A percentile compares a stretch with the other conserved stretches of the same genome.
Conservation (phyloP, 768 basidiomycete species). For the Hysterangium stoloniferum region DNA sequence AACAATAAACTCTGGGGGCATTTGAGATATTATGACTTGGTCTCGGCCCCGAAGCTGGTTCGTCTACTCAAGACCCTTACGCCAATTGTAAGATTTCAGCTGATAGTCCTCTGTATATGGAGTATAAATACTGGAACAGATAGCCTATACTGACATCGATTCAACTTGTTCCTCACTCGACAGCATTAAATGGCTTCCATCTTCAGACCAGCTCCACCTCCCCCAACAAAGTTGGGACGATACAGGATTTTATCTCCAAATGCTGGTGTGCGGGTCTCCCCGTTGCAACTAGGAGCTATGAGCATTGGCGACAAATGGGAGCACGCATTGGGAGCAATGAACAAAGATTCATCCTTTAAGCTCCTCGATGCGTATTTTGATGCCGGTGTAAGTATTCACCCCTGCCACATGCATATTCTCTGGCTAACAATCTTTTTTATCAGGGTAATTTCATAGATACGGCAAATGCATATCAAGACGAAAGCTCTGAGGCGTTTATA, state of each 20-base stretch:
- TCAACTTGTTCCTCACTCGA: no score
- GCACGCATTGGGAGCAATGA: slow-evolving; percentile 16
- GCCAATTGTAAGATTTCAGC: no score
- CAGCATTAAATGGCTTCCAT: no score
- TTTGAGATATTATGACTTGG: no score
- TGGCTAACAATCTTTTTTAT: neutral
- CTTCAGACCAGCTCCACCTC: slow-evolving; percentile 12
- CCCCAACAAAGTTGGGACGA: slow-evolving; percentile 21
- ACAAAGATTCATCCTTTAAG: slow-evolving; percentile 17
- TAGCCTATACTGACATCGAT: no score
- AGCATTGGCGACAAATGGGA: slow-evolving; percentile 33
- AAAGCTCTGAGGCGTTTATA: slow-evolving; percentile 35
- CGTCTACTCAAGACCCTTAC: no score
- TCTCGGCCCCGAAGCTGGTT: no score
- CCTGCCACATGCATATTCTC: neutral
- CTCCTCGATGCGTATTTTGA: slow-evolving; percentile 25
- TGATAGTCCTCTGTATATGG: no score
- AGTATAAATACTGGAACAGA: no score
- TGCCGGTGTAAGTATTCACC: slow-evolving; percentile 15
- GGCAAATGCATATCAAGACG: slow-evolving; percentile 24
- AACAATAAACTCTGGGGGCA: no score
- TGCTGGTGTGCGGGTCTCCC: slow-evolving; percentile 32
- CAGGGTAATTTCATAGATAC: slow-evolving; percentile 25
- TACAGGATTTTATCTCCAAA: slow-evolving; percentile 27
- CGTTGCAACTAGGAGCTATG: slow-evolving; percentile 31